Evolutionary conservation across 148 eudicot species (phyloP).

Genomic region (Silene uniflora): DNA sequence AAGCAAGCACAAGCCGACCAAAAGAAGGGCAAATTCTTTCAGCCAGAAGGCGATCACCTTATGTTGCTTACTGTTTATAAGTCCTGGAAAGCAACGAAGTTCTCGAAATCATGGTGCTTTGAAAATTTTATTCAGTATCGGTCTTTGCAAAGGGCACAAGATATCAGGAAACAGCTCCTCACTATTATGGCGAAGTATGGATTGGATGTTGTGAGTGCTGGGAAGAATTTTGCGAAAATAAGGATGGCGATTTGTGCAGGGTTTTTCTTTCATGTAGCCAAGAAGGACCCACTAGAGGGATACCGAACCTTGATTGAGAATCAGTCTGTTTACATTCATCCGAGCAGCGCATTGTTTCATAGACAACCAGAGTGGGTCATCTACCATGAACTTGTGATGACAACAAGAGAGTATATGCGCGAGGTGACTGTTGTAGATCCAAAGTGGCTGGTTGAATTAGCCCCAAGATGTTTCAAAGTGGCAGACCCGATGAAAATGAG

Average conservation of each 20-base stretch:
- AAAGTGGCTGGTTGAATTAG: slow-evolving; percentile 90
- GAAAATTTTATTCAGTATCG: no score
- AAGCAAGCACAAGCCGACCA: no score
- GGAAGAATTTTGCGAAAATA: slow-evolving; percentile 69
- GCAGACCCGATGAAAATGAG: slow-evolving; percentile 93
- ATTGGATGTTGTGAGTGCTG: slow-evolving; percentile 81
- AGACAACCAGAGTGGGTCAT: slow-evolving; percentile 97
- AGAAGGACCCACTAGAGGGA: slow-evolving; percentile 95
- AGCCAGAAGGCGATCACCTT: no score
- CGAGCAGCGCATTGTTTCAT: slow-evolving; percentile 93
- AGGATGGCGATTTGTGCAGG: slow-evolving; percentile 81
- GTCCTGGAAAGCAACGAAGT: no score
- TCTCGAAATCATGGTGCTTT: no score
- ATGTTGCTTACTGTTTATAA: no score
- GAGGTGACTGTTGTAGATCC: slow-evolving; percentile 86
- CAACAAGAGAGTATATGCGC: slow-evolving; percentile 93
- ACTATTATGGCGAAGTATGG: slow-evolving; percentile 36
- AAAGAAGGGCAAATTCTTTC: no score
- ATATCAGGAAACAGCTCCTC: no score
- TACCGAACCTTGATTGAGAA: slow-evolving; percentile 86
- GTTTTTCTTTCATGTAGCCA: slow-evolving; percentile 83
- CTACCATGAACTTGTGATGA: slow-evolving; percentile 94
- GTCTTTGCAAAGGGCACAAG: no score
- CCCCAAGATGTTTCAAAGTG: slow-evolving; percentile 85
- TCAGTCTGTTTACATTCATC: slow-evolving; percentile 89